Evolutionary conservation across 805 yeast genomes (phyloP), one percentile per base, ranked within the genome.

Genomic region (Clavispora fructus): DNA sequence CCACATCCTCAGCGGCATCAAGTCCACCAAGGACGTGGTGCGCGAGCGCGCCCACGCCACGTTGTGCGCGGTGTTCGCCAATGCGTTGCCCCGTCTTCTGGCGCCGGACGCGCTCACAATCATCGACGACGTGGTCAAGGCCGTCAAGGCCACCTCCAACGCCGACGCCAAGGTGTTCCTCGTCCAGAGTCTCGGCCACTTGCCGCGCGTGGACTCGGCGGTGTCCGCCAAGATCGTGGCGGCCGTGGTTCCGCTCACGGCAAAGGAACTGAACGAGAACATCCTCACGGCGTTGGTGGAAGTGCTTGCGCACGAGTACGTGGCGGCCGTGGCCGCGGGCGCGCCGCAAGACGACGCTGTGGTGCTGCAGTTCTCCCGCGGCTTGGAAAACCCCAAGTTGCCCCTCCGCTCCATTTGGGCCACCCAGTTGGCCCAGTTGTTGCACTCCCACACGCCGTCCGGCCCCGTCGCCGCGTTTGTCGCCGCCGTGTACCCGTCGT

Each of bases 251-350:
- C 72, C 84, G 2, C 65, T 82, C n/a, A 69, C 85, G 4, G 44
- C 77, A 0, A 90, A 87, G 54, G 98, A 92, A 56, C 78, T 81
- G 40, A 87, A 89, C 55, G 98, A 92, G 58, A 14, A 52, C 1
- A 79, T 87, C 0, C 68, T 90, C 35, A 48, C 67, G 3, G 66
- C 71, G 4, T 67, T 81, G 47, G 67, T 84, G 7, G 61, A 64
- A 8, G 75, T 85, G 0, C 74, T 80, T 44, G 71, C 81, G 35
- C 50, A 52, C 1, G 82, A 79, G 51, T 68, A 75, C 25, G 56
- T 73, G 10, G 26, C 16, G n/a, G 45, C 44, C n/a, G 41, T 46
- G 31, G 40, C 43, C 3, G 41, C 42, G 3, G 41, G 25, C 12
- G 43, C 49, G 41, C 17, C 43, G 5, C 19, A 49, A n/a, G 48